phyloP scores from a whole-genome alignment of 2,329 filamentous ascomycete genomes.

The Fusarium coicis region DNA sequence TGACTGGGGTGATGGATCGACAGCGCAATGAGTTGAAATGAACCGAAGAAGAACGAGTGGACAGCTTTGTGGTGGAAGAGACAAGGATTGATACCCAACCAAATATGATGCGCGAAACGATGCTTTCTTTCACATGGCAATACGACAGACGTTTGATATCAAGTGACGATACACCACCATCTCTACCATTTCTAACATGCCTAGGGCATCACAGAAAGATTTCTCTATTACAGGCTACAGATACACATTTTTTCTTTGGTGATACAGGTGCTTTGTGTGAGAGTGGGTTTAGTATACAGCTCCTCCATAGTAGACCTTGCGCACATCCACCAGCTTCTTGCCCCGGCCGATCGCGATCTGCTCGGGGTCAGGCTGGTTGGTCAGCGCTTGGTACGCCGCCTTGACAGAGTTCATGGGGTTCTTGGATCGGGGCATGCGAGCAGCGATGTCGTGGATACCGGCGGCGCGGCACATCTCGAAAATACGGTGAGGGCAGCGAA shows the following conservation, averaged over 20 bases:
- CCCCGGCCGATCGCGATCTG: slow-evolving; percentile 89
- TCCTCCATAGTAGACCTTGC: slow-evolving; percentile 97
- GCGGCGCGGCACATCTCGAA: slow-evolving; percentile 92
- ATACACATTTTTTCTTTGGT: slow-evolving; percentile 37
- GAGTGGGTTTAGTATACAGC: slow-evolving; percentile 64
- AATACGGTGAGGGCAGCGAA: slow-evolving; percentile 89
- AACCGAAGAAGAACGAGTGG: not conserved
- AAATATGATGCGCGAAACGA: slow-evolving; percentile 29
- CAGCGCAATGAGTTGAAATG: slow-evolving; percentile 41
- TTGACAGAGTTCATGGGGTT: slow-evolving; percentile 99
- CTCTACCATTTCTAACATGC: slow-evolving; percentile 17
- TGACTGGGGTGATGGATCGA: slow-evolving; percentile 70
- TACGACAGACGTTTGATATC: slow-evolving; percentile 20
- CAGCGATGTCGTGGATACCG: slow-evolving; percentile 88
- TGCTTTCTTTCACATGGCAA: slow-evolving; percentile 1
- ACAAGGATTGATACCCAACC: slow-evolving; percentile 35
- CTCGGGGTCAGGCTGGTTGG: slow-evolving; percentile 86
- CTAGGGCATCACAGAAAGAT: slow-evolving; percentile 8
- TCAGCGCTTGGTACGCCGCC: slow-evolving; percentile 84
- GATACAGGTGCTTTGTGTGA: slow-evolving; percentile 33
- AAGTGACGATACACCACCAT: slow-evolving; percentile 25
- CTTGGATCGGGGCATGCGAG: slow-evolving; percentile 82
- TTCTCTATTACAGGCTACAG: slow-evolving; percentile 41
- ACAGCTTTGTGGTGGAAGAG: not conserved
- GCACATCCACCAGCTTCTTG: slow-evolving; percentile 94